These are phyloP conservation scores for Trametes gibbosa DNA, from an alignment of 768 basidiomycete species.

Conservation along the genomic window DNA sequence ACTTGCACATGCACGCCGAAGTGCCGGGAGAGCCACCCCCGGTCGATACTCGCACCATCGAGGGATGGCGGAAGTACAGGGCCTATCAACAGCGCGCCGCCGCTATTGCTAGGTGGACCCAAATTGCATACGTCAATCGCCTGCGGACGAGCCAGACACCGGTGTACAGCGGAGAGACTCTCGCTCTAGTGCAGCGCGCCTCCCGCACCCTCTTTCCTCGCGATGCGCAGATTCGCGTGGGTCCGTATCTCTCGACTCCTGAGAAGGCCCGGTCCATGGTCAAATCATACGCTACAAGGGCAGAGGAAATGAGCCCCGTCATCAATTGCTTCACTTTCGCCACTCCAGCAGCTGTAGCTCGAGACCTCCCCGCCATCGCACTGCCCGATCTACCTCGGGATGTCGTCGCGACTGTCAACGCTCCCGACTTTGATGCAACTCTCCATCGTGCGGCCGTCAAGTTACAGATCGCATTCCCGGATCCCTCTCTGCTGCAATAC, in stretches of 20 bases:
- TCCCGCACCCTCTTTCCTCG: conserved; percentile 51
- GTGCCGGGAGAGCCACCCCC: conserved; percentile 64
- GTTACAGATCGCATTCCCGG: conserved; percentile 91
- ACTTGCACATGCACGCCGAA: conserved; percentile 52
- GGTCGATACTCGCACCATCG: conserved; percentile 70
- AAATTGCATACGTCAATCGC: conserved; percentile 71
- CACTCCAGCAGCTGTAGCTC: conserved; percentile 75
- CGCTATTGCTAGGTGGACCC: conserved; percentile 59
- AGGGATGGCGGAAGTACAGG: conserved; percentile 59
- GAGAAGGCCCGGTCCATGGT: conserved; percentile 47
- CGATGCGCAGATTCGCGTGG: neutral
- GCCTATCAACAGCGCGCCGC: conserved; percentile 46
- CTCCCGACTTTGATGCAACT: conserved; percentile 56
- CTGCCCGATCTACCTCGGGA: conserved; percentile 43
- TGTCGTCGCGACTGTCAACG: conserved; percentile 18
- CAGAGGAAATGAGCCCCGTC: conserved; percentile 46
- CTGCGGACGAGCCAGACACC: conserved; percentile 54
- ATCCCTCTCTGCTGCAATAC: conserved; percentile 85
- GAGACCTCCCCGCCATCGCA: conserved; percentile 65
- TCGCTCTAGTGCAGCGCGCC: conserved; percentile 40
- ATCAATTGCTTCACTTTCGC: conserved; percentile 76
- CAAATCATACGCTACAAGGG: conserved; percentile 62
- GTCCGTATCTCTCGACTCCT: conserved; percentile 26
- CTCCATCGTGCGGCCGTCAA: conserved; percentile 78
- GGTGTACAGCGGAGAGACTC: conserved; percentile 33